Percentiles rank a stretch among this genome's conserved stretches.
These are phyloP conservation scores for Cryptococcus floricola DNA, from an alignment of 1,284 basidiomycete species.

Conservation along the genomic window DNA sequence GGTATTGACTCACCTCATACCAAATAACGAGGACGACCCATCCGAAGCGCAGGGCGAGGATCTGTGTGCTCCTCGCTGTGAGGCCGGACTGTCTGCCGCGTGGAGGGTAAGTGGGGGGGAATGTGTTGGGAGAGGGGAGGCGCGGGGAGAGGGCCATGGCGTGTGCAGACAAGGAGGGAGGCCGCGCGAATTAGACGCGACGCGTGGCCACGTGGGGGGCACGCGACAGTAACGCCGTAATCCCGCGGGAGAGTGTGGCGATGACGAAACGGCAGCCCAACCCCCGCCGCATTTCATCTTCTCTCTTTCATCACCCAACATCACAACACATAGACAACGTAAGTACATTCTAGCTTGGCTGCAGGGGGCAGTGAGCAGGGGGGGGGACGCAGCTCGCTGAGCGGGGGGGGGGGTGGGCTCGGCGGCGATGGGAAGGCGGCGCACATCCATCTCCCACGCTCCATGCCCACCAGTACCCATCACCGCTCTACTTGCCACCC, in stretches of 20 bases:
- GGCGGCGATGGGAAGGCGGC: no score
- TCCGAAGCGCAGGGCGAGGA: constrained; percentile 53
- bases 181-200: neutral
- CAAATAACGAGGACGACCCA: constrained; percentile 64
- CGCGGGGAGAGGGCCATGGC: constrained; percentile 12
- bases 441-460: no score
- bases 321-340: no score
- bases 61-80: constrained; percentile 32
- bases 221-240: neutral
- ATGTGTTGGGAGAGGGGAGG: constrained; percentile 1
- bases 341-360: no score
- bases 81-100: constrained; percentile 26
- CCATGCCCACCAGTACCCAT: no score
- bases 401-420: no score
- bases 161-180: neutral
- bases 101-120: neutral
- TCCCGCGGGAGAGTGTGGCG: neutral
- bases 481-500: no score
- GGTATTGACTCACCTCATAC: constrained; percentile 73
- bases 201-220: neutral
- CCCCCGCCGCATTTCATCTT: neutral
- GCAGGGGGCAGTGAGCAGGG: no score
- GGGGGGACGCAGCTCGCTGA: no score
- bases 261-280: neutral
- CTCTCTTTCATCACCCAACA: neutral